Evolutionary conservation across 768 basidiomycete species (phyloP), one percentile per base, ranked within the genome.

Genomic region (Trichaptum fuscoviolaceum): DNA sequence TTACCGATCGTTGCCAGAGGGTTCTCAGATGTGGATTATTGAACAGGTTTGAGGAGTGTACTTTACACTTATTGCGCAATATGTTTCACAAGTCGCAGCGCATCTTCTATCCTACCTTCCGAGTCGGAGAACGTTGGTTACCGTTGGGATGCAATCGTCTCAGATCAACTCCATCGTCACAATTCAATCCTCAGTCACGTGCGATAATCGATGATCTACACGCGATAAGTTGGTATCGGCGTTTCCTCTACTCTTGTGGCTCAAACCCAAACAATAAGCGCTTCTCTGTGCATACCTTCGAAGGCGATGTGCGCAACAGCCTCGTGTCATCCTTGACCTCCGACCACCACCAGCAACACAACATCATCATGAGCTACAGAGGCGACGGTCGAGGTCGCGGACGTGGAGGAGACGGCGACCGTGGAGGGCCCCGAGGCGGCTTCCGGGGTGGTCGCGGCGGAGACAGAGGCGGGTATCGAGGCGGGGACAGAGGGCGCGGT

Each of bases 331-430:
- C 42, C 20, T 52, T 52, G 42, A 52, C 42, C 42, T 52, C 42
- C 42, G 12, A 52, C 42, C 42, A 15, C 42, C 42, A 52, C 10
- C 15, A 52, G 15, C 12, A 52, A 52, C 42, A 52, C 12, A 52
- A 20, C 42, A 12, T 12, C 15, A 12, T 2, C 15, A 52, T 52
- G 42, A 52, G 42, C 42, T 15, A 52, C 42, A 52, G 42, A 52
- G 42, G 42, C 42, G 42, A 52, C 17, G 71, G 73, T 26, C 71
- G 75, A n/a, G 75, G 77, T 17, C 69, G 75, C n/a, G 72, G 73
- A 6, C 63, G 73, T 34, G 79, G 76, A 35, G 79, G 76, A 35
- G 74, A 77, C 35, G 73, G 78, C 71, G 73, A 74, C 30, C 65
- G 70, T 20, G 63, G 69, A 63, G 65, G 75, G 63, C 69, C 79